Conservation (phyloP, 306 rosid species). For the Vigna nakashimae region DNA sequence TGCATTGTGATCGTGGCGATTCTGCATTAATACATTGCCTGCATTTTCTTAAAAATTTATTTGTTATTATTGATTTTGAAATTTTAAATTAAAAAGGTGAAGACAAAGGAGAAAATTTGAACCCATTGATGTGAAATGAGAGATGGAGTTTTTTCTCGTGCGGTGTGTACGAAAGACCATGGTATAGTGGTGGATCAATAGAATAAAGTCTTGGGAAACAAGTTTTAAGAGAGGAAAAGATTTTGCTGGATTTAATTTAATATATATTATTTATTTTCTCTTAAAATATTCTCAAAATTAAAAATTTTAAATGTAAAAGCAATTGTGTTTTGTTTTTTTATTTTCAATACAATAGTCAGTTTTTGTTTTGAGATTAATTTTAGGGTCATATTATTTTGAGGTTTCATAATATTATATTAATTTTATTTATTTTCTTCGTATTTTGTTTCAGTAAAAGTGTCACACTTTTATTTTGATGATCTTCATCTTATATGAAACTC, state of each 20-base stretch:
- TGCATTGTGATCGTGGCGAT: slow-evolving; percentile 40
- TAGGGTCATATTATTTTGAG: no score
- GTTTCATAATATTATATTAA: no score
- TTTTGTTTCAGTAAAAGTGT: no score
- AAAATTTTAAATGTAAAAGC: no score
- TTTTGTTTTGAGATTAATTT: no score
- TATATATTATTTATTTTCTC: neutral
- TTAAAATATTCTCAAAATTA: neutral
- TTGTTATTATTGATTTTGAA: slow-evolving; percentile 20
- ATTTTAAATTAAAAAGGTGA: slow-evolving; percentile 18
- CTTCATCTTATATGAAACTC: no score
- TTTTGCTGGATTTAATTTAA: neutral
- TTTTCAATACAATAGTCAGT: no score
- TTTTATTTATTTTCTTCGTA: no score
- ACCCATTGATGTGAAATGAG: slow-evolving; percentile 9
- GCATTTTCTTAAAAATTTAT: neutral
- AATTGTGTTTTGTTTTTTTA: no score
- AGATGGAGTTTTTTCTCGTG: neutral
- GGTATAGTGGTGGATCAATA: slow-evolving; percentile 5
- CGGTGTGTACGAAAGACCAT: slow-evolving; percentile 16
- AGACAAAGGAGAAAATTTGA: neutral
- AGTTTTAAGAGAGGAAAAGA: neutral
- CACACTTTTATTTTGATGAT: no score
- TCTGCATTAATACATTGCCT: slow-evolving; percentile 35
- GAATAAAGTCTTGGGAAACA: neutral